phyloP scores from a whole-genome alignment of 2,329 filamentous ascomycete species.

The Clonostachys chloroleuca region DNA sequence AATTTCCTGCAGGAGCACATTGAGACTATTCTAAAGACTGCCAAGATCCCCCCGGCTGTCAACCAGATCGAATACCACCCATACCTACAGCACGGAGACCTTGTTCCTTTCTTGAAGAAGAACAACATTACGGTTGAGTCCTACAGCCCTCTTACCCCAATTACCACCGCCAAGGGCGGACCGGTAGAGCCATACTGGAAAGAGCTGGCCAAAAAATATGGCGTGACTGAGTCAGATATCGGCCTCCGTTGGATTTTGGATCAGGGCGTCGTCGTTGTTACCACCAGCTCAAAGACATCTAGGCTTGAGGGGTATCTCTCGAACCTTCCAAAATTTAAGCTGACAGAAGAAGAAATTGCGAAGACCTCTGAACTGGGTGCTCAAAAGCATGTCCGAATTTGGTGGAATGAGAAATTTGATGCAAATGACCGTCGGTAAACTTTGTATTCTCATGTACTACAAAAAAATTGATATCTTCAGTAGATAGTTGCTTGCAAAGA shows the following conservation, averaged over 20 bases:
- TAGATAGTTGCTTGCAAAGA: too few relatives aligned
- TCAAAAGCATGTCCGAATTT: slow-evolving; percentile 57
- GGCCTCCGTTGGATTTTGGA: slow-evolving; percentile 58
- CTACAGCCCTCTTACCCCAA: slow-evolving; percentile 51
- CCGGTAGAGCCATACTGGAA: slow-evolving; percentile 48
- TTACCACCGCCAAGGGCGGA: slow-evolving; percentile 41
- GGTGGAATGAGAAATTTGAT: slow-evolving; percentile 50
- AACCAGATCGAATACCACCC: slow-evolving; percentile 84
- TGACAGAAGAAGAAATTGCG: slow-evolving; percentile 54
- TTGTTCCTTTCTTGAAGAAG: slow-evolving; percentile 52
- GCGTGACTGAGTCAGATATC: slow-evolving; percentile 50
- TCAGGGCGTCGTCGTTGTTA: slow-evolving; percentile 52
- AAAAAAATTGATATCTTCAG: too few relatives aligned
- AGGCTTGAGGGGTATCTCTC: slow-evolving; percentile 50
- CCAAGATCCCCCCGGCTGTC: slow-evolving; percentile 59
- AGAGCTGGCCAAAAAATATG: slow-evolving; percentile 51
- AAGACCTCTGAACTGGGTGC: slow-evolving; percentile 50
- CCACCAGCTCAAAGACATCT: slow-evolving; percentile 54
- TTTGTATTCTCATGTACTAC: too few relatives aligned
- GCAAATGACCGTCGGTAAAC: slow-evolving; percentile 37
- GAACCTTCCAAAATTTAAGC: slow-evolving; percentile 48
- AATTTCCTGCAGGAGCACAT: slow-evolving; percentile 62
- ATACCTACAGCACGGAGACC: slow-evolving; percentile 59
- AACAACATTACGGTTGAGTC: slow-evolving; percentile 52
- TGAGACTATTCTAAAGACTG: slow-evolving; percentile 51